A percentile compares a stretch with the other conserved stretches of the same genome.
Evolutionary conservation across 1,284 basidiomycete genomes (phyloP).

Genomic region (Microbotryomycetes sp.): DNA sequence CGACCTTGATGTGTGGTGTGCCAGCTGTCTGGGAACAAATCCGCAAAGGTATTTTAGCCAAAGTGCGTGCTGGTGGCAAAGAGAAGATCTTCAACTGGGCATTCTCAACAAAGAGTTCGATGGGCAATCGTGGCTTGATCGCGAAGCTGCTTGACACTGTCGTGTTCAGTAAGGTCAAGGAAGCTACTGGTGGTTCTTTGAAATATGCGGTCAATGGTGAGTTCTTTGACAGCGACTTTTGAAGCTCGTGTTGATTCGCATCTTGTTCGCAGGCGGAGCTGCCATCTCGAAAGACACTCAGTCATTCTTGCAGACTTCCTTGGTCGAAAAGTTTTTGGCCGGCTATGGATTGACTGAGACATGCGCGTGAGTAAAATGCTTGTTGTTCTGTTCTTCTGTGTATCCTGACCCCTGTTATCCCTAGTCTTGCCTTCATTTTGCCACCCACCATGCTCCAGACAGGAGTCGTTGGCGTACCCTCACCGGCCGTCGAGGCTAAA

Average conservation of each 20-base stretch:
- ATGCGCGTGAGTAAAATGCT: conserved; percentile 62
- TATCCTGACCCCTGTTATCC: too few species aligned
- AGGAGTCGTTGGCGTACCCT: conserved; percentile 70
- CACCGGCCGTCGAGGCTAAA: conserved; percentile 81
- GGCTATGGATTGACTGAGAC: conserved; percentile 81
- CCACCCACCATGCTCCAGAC: conserved; percentile 72
- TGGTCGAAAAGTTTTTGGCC: conserved; percentile 72
- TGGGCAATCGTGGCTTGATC: conserved; percentile 2
- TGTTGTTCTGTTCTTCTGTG: conserved; percentile 46
- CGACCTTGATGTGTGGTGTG: conserved; percentile 65
- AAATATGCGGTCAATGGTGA: conserved; percentile 36
- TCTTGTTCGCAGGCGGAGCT: conserved; percentile 68
- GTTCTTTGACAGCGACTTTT: neutral
- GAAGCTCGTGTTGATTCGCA: neutral
- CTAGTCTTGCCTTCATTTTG: conserved; percentile 41
- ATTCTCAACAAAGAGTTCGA: conserved; percentile 53
- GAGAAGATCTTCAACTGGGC: conserved; percentile 67
- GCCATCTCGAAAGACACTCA: conserved; percentile 79
- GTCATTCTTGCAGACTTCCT: conserved; percentile 72
- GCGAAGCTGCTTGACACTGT: conserved; percentile 60
- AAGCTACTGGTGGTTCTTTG: conserved; percentile 69
- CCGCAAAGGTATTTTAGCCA: conserved; percentile 81
- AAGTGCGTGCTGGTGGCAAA: conserved; percentile 63
- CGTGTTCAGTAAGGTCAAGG: conserved; percentile 66
- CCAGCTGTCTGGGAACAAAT: conserved; percentile 64